phyloP scores from a whole-genome alignment of 2,329 filamentous ascomycete genomes.

The Fusarium bulbicola region DNA sequence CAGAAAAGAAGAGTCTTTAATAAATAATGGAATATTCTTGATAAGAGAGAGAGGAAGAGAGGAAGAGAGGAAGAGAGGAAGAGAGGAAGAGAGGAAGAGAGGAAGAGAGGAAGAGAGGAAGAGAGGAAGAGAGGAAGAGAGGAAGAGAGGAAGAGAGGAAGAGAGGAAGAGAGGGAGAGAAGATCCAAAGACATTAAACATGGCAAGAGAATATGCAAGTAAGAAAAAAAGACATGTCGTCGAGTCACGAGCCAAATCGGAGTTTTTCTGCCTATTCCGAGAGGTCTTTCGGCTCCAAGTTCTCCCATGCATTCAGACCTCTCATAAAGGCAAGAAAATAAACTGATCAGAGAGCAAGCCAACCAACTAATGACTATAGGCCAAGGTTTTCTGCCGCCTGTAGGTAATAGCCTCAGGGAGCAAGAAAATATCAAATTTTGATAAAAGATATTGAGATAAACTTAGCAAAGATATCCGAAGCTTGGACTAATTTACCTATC shows the following conservation, averaged over 20 bases:
- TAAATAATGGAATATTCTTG: background rate
- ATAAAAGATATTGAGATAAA: background rate
- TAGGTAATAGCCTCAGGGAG: background rate
- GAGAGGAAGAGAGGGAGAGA: background rate
- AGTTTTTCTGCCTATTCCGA: background rate
- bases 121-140: background rate
- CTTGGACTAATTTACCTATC: background rate
- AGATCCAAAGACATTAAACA: background rate
- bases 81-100: background rate
- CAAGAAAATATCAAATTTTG: background rate
- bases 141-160: background rate
- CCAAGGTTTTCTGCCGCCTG: background rate
- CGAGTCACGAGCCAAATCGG: conserved; percentile 2
- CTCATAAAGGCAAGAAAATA: background rate
- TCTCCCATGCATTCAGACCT: background rate
- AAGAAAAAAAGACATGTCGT: background rate
- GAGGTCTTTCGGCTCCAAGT: background rate
- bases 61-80: background rate
- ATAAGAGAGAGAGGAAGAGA: background rate
- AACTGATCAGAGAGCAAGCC: background rate
- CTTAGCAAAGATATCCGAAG: background rate
- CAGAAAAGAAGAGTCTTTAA: background rate
- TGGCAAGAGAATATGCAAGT: background rate
- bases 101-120: background rate
- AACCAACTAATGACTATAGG: background rate